Base-by-base conservation (phyloP, 495 filamentous ascomycete species). In the Poronia punctata region DNA sequence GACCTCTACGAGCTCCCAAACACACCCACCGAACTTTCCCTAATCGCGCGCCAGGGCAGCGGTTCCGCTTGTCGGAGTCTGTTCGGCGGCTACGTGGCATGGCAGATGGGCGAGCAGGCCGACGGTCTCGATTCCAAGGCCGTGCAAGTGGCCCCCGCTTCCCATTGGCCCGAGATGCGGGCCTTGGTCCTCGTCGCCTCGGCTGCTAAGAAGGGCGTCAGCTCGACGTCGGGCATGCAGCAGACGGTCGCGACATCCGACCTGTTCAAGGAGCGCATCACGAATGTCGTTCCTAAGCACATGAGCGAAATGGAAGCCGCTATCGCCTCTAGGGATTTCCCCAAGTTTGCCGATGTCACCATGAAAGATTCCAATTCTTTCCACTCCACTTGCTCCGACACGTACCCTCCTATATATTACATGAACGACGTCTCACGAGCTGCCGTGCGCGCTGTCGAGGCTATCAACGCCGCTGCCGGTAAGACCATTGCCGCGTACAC, bases 361-460 rank as follows among this genome's bases (percentile, higher is more conserved):
- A 97, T 95, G 89, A 80, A 79, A 53, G 92, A 98, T 56, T 89
- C 84, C 55, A 99, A 99, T 62, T 80, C 76, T 38, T 99, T 99
- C 79, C 92, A 99, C 59, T 86, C 92, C 11, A 85, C 83, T 21
- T 96, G 92, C 57, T 68, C 90, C 43, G 92, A 99, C 66, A 96
- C 93, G 0, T 84, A 83, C 60, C 92, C 92, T 35, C 92, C 92
- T 10, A 97, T 99, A 48, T 95, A 95, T 67, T 99, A 99, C 67
- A 75, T 97, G 71, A 99, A 97, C 56, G 92, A 97, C 62, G 81
- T 90, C 14, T 84, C 78, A 12, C 69, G 84, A 11, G 86, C 88
- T 6, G 86, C 88, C 8, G 84, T 99, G 34, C 70, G 84, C 35
- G 79, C 84, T 3, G 89, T 96, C 19, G 87, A 97, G 66, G 78